Conservation (phyloP, 192 early-diverging fungal species). For the Phycomyces blakesleeanus region DNA sequence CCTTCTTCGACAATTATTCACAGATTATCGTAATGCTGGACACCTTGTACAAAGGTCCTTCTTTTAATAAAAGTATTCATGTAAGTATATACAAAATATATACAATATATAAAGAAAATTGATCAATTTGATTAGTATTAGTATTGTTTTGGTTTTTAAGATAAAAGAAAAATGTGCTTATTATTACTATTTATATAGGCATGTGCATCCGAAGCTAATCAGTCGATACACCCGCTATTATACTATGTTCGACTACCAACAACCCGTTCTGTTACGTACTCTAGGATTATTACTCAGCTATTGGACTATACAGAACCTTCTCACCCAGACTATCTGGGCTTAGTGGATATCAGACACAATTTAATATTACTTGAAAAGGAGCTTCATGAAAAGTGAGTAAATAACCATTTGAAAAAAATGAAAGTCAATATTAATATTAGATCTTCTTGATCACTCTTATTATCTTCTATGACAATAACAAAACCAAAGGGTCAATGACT, state of each 20-base stretch:
- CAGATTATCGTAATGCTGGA: background rate
- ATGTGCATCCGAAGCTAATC: background rate
- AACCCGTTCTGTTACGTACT: background rate
- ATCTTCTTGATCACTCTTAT: too few species aligned
- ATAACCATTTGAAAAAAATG: too few species aligned
- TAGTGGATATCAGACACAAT: background rate
- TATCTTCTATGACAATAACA: conserved; percentile 3
- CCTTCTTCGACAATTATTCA: background rate
- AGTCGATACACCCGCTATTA: background rate
- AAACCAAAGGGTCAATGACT: conserved; percentile 15
- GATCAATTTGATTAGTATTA: too few species aligned
- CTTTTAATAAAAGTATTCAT: conserved; percentile 8
- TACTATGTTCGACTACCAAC: conserved; percentile 16
- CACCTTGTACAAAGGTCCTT: conserved; percentile 3
- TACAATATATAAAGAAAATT: too few species aligned
- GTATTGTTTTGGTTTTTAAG: background rate
- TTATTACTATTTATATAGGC: conserved; percentile 1
- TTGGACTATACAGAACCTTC: conserved; percentile 14
- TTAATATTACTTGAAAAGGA: background rate
- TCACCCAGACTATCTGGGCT: conserved; percentile 20
- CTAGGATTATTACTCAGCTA: background rate
- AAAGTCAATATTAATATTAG: too few species aligned
- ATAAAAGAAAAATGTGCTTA: background rate
- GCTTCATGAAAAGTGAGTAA: conserved; percentile 10
- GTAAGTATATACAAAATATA: too few species aligned